Evolutionary conservation across 441 rosid genomes (phyloP), one percentile per base, ranked within the genome.

Genomic region (Populus trichocarpa): DNA sequence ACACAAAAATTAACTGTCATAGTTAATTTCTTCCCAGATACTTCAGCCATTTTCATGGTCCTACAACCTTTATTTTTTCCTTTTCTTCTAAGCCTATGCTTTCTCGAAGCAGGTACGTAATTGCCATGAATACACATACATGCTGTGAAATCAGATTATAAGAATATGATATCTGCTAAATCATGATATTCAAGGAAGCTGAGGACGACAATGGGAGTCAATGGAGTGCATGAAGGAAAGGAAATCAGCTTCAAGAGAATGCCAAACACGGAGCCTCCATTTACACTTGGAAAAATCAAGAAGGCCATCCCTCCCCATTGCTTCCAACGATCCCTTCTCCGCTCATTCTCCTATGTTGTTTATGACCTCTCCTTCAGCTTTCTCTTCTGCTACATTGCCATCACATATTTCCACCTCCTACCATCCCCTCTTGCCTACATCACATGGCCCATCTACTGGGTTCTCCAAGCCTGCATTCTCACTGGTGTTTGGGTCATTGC

Each of bases 401-500:
- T 88, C 74, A 87, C 8, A 68, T 90, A 85, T 80, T 74, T 90
- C 79, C 77, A 84, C 14, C 81, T 63, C 77, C 89, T 90, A 12
- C 90, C 93, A 66, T 80, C 68, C 30, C 74, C 88, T 67, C 86
- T 88, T 73, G 84, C 90, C 32, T 88, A 79, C 76, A 23, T 89
- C 35, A 92, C 90, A 23, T 92, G 97, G 97, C 86, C 86, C 0
- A 67, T 89, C 77, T 92, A 92, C 75, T 88, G 97, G 92, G 85
- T 78, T 13, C 13, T 87, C 32, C 97, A 92, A 69, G 97, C 93
- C 74, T 86, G 86, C 75, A 70, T 90, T 76, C 79, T 87, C 7
- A 90, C 91, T 4, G 97, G 95, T 5, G 83, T 91, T 71, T 92
- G 95, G 97, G 93, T 90, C 69, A 75, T 92, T 50, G 97, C 93